Base-by-base conservation (phyloP, 2,329 filamentous ascomycete genomes). In the Aspergillus flavus region DNA sequence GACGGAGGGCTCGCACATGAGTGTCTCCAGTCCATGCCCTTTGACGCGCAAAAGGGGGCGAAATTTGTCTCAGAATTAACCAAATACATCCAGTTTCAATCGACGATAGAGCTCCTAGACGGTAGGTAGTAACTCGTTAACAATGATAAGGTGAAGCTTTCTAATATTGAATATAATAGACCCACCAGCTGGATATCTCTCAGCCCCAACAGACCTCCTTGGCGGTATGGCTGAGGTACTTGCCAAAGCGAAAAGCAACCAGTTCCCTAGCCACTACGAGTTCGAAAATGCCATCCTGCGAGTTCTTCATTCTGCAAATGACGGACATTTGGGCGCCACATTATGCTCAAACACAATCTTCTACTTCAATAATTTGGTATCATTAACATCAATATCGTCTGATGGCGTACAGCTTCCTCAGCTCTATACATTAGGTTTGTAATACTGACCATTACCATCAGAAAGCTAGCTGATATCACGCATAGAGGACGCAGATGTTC, bases 61-160 rank as follows among this genome's bases (percentile, higher is more conserved):
- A n/a, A n/a, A 41, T 41, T 41, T n/a, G 39, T 41, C 39, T 41
- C 39, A 1, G 39, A 41, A 4, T 41, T 41, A 41, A 41, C 3
- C 6, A 41, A 41, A 41, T 41, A 41, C 39, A 3, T 41, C 16
- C 39, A 41, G 7, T n/a, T 41, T n/a, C 39, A 41, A 1, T 41
- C 39, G 10, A 41, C 39, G 3, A 41, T 41, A 3, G 39, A 41
- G 4, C 39, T 41, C 1, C 39, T 41, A 7, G 16, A 41, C n/a
- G 9, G 16, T 41, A n/a, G 6, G 19, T 41, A n/a, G 39, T 19
- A 41, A n/a, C 39, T 19, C 0, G 16, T 19, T 41, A 1, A n/a
- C 39, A 41, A 19, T 6, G 16, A 1, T 0, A 4, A 10, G 39
- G 16, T 2, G 1, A 7, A n/a, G 6, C 2, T 10, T 2, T 19